A percentile compares a stretch with the other conserved stretches of the same genome.
These are phyloP conservation scores for Venturia aucupariae DNA, from an alignment of 2,329 filamentous ascomycete genomes.

Conservation along the genomic window DNA sequence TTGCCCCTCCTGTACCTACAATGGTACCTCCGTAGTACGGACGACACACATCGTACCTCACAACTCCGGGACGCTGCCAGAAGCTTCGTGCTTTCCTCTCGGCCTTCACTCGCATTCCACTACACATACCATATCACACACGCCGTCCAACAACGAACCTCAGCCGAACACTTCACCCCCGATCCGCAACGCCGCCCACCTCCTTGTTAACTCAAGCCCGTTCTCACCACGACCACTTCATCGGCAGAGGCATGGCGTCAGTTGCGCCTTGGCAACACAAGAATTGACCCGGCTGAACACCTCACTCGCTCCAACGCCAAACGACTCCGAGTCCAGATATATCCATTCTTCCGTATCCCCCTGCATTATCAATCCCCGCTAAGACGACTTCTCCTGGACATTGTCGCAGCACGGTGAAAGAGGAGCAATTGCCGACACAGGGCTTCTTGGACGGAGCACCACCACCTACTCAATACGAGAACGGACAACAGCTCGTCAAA, in stretches of 20 bases:
- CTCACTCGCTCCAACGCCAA: background rate
- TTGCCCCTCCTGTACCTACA: no score
- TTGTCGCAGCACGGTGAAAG: background rate
- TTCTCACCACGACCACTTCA: background rate
- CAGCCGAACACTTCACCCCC: background rate
- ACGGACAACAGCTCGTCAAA: background rate
- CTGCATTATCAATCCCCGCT: background rate
- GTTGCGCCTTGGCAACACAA: conserved; percentile 2
- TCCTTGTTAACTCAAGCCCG: background rate
- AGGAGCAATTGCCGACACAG: background rate
- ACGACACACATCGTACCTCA: no score
- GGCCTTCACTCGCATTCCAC: no score
- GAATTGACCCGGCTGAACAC: conserved; percentile 4
- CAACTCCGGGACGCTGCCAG: no score
- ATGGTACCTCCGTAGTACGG: no score
- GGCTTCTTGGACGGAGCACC: background rate
- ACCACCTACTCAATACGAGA: background rate
- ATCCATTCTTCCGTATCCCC: background rate
- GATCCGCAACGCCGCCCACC: background rate
- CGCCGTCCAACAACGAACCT: no score
- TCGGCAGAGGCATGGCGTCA: conserved; percentile 1
- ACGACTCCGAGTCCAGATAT: background rate
- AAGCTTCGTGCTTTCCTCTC: no score
- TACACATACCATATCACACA: no score
- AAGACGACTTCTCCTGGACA: background rate